Conservation (phyloP, 176 grass and related monocot species). For the Oryza brachyantha region DNA sequence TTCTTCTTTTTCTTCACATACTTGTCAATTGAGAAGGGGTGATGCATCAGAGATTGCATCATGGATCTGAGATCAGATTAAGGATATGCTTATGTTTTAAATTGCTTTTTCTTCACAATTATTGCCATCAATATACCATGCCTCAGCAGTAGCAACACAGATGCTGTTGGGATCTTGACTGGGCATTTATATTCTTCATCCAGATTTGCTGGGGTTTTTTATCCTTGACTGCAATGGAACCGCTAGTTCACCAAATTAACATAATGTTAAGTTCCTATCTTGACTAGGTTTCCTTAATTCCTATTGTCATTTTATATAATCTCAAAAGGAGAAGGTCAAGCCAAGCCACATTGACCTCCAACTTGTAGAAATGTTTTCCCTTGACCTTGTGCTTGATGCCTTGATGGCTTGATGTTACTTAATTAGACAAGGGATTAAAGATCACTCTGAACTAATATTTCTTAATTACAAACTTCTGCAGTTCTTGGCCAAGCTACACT, state of each 20-base stretch:
- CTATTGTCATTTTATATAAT: conserved; percentile 19
- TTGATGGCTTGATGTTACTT: conserved; percentile 16
- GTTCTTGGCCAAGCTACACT: not conserved
- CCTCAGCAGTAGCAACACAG: not conserved
- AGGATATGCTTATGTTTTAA: not conserved
- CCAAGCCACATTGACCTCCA: conserved; percentile 22
- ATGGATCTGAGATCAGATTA: conserved; percentile 20
- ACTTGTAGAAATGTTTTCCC: not conserved
- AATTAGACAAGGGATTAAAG: conserved; percentile 10
- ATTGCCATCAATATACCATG: conserved; percentile 16
- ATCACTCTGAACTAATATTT: not conserved
- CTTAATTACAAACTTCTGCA: not conserved
- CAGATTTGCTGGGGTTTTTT: not conserved
- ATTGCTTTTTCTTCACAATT: conserved; percentile 1
- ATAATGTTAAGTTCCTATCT: conserved; percentile 16
- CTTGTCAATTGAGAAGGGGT: conserved; percentile 10
- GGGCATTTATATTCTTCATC: conserved; percentile 23
- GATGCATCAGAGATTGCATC: conserved; percentile 3
- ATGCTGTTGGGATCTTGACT: conserved; percentile 10
- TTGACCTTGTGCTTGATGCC: conserved; percentile 14
- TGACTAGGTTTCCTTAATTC: not conserved
- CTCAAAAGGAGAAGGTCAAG: conserved; percentile 23
- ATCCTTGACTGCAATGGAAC: not conserved
- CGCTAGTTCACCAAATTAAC: not conserved
- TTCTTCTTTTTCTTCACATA: not conserved